Conservation (phyloP, 805 yeast species). For the Metschnikowia similis region DNA sequence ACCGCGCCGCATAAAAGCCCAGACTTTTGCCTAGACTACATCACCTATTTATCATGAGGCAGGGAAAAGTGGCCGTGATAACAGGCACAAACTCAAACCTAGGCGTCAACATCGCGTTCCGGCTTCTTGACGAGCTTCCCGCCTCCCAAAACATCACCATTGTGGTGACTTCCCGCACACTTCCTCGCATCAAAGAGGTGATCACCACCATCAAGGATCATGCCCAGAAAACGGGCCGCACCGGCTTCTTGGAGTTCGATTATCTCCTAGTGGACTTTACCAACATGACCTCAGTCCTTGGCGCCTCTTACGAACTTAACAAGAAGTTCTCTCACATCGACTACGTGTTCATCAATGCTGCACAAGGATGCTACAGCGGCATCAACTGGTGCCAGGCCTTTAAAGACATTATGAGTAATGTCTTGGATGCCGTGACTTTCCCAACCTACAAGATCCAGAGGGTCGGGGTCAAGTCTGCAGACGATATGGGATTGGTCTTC, state of each 20-base stretch:
- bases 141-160: conserved; percentile 59
- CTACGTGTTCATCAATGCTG: conserved; percentile 81
- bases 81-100: conserved; percentile 56
- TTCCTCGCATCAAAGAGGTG: conserved; percentile 77
- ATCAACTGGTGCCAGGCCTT: conserved; percentile 81
- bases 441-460: conserved; percentile 84
- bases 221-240: conserved; percentile 32
- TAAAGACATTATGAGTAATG: conserved; percentile 59
- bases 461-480: conserved; percentile 69
- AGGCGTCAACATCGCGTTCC: conserved; percentile 80
- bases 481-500: conserved; percentile 82
- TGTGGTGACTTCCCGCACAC: conserved; percentile 83
- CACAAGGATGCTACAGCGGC: conserved; percentile 83
- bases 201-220: conserved; percentile 46
- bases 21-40: too few species aligned
- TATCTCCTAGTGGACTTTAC: conserved; percentile 86
- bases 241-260: conserved; percentile 73
- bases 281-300: conserved; percentile 77
- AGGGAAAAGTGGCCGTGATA: conserved; percentile 34
- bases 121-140: conserved; percentile 63
- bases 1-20: too few species aligned
- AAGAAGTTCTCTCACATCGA: conserved; percentile 66
- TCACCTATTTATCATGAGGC: conserved; percentile 10
- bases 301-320: conserved; percentile 66
- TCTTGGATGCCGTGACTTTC: conserved; percentile 79